Evolutionary conservation across 352 stramenopile species (phyloP).

Genomic region (Globisporangium recalcitrans): DNA sequence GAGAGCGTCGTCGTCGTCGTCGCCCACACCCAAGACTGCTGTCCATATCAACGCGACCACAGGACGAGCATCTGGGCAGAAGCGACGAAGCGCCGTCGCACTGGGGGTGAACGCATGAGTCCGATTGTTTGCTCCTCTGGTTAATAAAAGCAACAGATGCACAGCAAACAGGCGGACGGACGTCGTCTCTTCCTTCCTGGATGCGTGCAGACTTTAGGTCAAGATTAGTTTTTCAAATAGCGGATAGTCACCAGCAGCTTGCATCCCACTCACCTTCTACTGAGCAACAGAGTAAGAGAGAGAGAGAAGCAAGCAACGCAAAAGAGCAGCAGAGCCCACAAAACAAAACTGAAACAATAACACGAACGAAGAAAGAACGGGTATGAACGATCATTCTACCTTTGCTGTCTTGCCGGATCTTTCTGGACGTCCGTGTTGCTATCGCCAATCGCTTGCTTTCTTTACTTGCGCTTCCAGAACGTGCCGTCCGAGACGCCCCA

Average conservation of each 20-base stretch:
- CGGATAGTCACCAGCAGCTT: slow-evolving; percentile 1
- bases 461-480: slow-evolving; percentile 77
- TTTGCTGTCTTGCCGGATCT: background rate
- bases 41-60: slow-evolving; percentile 32
- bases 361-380: slow-evolving; percentile 1
- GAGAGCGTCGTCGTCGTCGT: slow-evolving; percentile 8
- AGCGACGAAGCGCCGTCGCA: slow-evolving; percentile 71
- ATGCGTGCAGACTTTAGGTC: slow-evolving; percentile 7
- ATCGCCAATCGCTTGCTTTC: background rate
- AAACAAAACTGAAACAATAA: slow-evolving; percentile 17
- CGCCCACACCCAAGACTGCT: slow-evolving; percentile 18
- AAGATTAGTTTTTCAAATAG: slow-evolving; percentile 10
- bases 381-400: background rate
- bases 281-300: too few relatives aligned
- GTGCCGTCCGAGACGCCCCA: slow-evolving; percentile 87
- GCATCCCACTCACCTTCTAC: too few relatives aligned
- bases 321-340: slow-evolving; percentile 8
- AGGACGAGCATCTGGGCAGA: slow-evolving; percentile 60
- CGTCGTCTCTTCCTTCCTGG: background rate
- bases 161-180: slow-evolving; percentile 1
- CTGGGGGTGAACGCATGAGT: slow-evolving; percentile 79
- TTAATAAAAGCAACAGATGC: slow-evolving; percentile 13
- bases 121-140: background rate
- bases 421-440: background rate
- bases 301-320: background rate